Conservation (phyloP, 2,329 filamentous ascomycete species). For the Penicillium sp. region DNA sequence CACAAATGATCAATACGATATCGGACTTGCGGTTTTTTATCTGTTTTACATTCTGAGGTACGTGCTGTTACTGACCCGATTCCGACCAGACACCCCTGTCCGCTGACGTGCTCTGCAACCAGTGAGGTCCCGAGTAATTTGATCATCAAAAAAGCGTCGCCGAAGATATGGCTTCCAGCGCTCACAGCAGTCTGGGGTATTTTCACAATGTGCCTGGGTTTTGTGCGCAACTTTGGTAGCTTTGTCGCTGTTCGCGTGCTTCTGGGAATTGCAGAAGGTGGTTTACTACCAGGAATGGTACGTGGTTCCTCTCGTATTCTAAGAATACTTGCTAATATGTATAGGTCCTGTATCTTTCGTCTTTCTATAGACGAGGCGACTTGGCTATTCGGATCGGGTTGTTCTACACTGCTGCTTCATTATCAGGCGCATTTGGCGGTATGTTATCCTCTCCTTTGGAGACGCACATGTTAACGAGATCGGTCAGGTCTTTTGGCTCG, state of each 20-base stretch:
- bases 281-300: conserved; percentile 69
- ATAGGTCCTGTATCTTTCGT: conserved; percentile 67
- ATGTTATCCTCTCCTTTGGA: not conserved
- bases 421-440: conserved; percentile 69
- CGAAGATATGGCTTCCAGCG: conserved; percentile 64
- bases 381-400: conserved; percentile 68
- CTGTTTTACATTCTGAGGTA: conserved; percentile 62
- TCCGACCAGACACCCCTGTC: not conserved
- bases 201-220: conserved; percentile 53
- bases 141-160: conserved; percentile 65
- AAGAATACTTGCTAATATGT: conserved; percentile 12
- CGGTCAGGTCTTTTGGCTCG: conserved; percentile 60
- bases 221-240: conserved; percentile 50
- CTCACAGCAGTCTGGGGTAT: conserved; percentile 64
- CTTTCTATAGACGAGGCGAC: conserved; percentile 64
- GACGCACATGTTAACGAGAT: not conserved
- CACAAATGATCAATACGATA: conserved; percentile 66
- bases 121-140: conserved; percentile 70
- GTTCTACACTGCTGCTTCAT: conserved; percentile 70
- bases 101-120: conserved; percentile 2
- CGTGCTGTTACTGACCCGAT: conserved; percentile 18
- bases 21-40: conserved; percentile 69
- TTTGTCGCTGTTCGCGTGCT: conserved; percentile 67
- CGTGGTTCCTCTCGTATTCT: not conserved
- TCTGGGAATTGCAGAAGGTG: conserved; percentile 68